Base-by-base conservation (phyloP, 208 protist species). In the Crithidia thermophila region DNA sequence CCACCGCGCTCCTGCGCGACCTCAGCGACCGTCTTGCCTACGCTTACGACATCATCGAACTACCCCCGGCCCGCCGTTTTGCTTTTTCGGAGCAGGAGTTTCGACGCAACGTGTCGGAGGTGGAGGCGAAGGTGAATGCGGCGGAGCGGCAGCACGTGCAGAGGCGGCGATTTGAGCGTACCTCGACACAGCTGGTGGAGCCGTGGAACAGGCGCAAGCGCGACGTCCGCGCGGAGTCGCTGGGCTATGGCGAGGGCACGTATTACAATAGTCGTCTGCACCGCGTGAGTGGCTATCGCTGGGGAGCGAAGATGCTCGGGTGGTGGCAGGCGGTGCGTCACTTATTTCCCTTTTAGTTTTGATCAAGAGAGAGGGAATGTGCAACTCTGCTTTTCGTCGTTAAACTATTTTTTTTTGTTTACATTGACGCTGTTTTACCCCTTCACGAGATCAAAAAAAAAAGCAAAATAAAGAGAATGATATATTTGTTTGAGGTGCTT, bases 251-350 rank as follows among this genome's bases (percentile, higher is more conserved):
- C 14, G 88, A 94, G 43, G 88, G 88, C 11, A 46, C 46, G 13
- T 87, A 72, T 52, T 94, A 89, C 76, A 91, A 88, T 42, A 50
- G 65, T 21, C 84, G 88, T 0, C 68, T 92, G 36, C 85, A 94
- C 45, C 61, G 72, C 42, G 55, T 94, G 14, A 82, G 75, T 27
- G 88, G 85, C 25, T 70, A 72, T 21, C 78, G 77, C 57, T 78
- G 72, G 63, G 81, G 73, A 10, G 72, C 77, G 2, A 18, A 7
- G 16, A n/a, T 73, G 25, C 59, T 69, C 14, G 23, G 30, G 9
- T 60, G 23, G 49, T 64, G 81, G 62, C 36, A 67, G 1, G 51
- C 47, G 13, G 13, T 81, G 23, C 69, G 69, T 18, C 25, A 50
- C 39, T 34, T 72, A 8, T 64, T 72, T 39, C 57, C 46, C 1